Evolutionary conservation across 129 eudicot species (phyloP), one percentile per base, ranked within the genome.

Genomic region (Lactuca saligna): DNA sequence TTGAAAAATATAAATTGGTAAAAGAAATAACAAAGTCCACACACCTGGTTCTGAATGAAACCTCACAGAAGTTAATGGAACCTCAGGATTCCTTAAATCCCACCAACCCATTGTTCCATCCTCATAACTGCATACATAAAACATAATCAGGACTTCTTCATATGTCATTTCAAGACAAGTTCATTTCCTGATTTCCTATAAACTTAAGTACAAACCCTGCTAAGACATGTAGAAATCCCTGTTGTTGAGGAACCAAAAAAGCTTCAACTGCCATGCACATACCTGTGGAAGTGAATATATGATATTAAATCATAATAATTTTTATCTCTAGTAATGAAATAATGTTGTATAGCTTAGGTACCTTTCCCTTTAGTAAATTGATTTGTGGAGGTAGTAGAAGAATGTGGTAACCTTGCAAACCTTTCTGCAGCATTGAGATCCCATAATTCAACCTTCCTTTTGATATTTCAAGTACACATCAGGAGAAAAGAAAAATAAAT

Each of bases 41-140:
- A n/a, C 8, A 88, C 96, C 91, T 73, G 97, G 94, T 65, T 91
- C 97, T 8, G 89, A 64, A 73, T 91, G 97, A 56, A 72, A 82
- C 78, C 90, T 84, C 20, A 86, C 94, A 53, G 73, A 77, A 63
- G 87, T 82, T 69, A 91, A 53, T 7, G 97, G 96, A 54, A 66
- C 58, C 57, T 68, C 82, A 0, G 93, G 80, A 72, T 88, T 91
- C 71, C 97, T 84, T 41, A 88, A 68, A 75, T 91, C 97, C 97
- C 97, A 91, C 96, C 93, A 91, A n/a, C 71, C 82, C 84, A 91
- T 84, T 16, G 94, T 78, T 66, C 97, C 97, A 49, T 91, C 98
- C 71, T 92, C 96, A 61, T 86, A 86, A 31, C 96, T 88, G 71
- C 59, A 60, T 68, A 61, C 3, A 29, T 51, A 46, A 34, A 13